Evolutionary conservation across 148 eudicot species (phyloP).

Genomic region (Silene latifolia): DNA sequence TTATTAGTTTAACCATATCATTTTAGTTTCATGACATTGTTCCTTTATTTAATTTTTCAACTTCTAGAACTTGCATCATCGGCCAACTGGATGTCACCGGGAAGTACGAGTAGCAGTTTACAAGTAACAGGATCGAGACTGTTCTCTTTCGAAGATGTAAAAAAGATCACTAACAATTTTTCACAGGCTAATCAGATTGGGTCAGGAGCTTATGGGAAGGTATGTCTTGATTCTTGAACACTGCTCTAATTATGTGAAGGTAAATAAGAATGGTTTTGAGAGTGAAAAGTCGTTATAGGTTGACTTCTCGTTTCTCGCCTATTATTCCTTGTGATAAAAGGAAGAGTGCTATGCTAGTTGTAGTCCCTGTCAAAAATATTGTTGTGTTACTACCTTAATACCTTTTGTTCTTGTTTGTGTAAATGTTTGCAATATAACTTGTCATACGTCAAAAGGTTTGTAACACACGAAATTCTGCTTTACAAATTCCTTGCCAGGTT

Average conservation of each 20-base stretch:
- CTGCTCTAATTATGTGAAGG: background rate
- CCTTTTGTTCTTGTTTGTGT: too few relatives aligned
- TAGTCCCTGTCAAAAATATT: too few relatives aligned
- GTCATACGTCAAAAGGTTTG: too few relatives aligned
- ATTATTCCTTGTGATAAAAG: too few relatives aligned
- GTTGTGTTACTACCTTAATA: too few relatives aligned
- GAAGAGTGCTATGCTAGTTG: too few relatives aligned
- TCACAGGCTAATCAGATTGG: conserved; percentile 36
- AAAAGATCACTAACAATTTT: conserved; percentile 37
- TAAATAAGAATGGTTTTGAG: background rate
- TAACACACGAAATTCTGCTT: background rate
- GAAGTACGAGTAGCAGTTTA: conserved; percentile 29
- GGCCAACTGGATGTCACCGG: conserved; percentile 39
- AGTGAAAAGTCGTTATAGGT: too few relatives aligned
- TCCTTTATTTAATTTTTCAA: background rate
- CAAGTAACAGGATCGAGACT: conserved; percentile 39
- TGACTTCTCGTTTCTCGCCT: too few relatives aligned
- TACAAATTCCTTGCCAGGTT: conserved; percentile 39
- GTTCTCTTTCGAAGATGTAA: conserved; percentile 41
- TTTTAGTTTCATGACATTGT: background rate
- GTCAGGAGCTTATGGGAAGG: conserved; percentile 47
- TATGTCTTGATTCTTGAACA: conserved; percentile 6
- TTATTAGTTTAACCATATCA: background rate
- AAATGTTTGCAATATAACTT: too few relatives aligned
- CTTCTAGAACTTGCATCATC: conserved; percentile 18